These are phyloP conservation scores for Batkoa obscura DNA, from an alignment of 371 early-diverging fungal genomes.

Conservation along the genomic window DNA sequence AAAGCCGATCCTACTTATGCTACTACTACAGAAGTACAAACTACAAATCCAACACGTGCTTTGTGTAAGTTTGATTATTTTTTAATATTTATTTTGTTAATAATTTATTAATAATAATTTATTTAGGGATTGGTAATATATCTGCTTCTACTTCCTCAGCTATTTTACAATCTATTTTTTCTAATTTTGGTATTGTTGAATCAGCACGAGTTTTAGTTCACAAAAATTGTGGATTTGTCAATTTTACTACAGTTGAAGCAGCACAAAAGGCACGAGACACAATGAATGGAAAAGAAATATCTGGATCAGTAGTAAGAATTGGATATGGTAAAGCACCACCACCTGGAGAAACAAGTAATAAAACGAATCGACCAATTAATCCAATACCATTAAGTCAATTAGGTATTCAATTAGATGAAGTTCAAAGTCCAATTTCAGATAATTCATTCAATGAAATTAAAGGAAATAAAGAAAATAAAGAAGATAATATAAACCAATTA, in stretches of 20 bases:
- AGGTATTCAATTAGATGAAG: too few species aligned
- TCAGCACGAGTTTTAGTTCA: constrained; percentile 84
- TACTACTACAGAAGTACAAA: too few species aligned
- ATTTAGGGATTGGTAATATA: constrained; percentile 82
- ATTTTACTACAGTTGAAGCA: constrained; percentile 71
- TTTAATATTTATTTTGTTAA: too few species aligned
- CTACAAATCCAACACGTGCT: too few species aligned
- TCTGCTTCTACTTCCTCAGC: constrained; percentile 57
- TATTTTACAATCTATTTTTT: constrained; percentile 53
- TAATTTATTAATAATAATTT: background rate
- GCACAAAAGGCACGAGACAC: constrained; percentile 72
- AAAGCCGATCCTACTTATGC: constrained; percentile 53
- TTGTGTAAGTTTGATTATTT: too few species aligned
- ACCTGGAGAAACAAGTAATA: constrained; percentile 15
- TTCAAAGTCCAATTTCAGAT: too few species aligned
- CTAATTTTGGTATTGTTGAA: constrained; percentile 74
- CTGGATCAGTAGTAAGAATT: constrained; percentile 58
- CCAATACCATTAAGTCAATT: constrained; percentile 17
- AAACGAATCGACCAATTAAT: constrained; percentile 18
- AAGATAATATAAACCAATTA: background rate
- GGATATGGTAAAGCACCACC: constrained; percentile 59
- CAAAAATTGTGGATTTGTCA: constrained; percentile 95
- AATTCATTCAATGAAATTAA: constrained; percentile 12
- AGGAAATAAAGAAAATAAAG: background rate
- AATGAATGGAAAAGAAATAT: constrained; percentile 68